Base-by-base conservation (phyloP, 495 filamentous ascomycete genomes). In the Monascus purpureus region DNA sequence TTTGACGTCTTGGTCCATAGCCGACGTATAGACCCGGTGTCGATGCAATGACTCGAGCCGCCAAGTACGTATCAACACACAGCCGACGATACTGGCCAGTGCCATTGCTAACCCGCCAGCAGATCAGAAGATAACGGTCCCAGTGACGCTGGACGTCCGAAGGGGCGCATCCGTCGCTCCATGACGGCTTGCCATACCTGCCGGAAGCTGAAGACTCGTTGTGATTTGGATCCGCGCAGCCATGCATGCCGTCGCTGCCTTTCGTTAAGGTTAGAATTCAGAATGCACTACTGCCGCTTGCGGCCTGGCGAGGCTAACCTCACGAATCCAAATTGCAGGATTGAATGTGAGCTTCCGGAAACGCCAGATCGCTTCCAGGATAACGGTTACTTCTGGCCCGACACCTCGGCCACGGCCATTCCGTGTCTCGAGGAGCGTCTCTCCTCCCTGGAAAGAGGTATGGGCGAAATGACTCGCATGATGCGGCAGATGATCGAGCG, bases 181-280 rank as follows among this genome's bases (percentile, higher is more conserved):
- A 58, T 58, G 54, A 61, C 54, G 9, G 57, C 57, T 8, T 61
- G 57, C 41, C 49, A 61, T 42, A 61, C 57, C 19, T 61, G 57
- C 33, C 57, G 57, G 39, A 61, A 61, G 47, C 47, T 61, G 34
- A 61, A 61, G 35, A 61, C 57, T 12, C 46, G 57, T 15, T 61
- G 57, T 30, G 57, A 61, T 34, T 29, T 58, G 13, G 54, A 58
- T 39, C 54, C 57, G 4, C 50, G 54, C 3, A 53, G 54, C 11
- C 54, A 58, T 46, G 52, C 57, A 18, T 61, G 57, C 35, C 57
- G 57, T 26, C 57, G 57, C 13, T 61, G 57, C 33, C 39, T 61
- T 19, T 61, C 57, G 11, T 41, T 61, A 17, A 58, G 57, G 57
- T 59, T 27, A 35, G 28, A 18, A 24, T 18, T 4, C 29, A 19